A percentile compares a stretch with the other conserved stretches of the same genome.
phyloP scores from a whole-genome alignment of 495 filamentous ascomycete species.

The Penicillium cataractarum region DNA sequence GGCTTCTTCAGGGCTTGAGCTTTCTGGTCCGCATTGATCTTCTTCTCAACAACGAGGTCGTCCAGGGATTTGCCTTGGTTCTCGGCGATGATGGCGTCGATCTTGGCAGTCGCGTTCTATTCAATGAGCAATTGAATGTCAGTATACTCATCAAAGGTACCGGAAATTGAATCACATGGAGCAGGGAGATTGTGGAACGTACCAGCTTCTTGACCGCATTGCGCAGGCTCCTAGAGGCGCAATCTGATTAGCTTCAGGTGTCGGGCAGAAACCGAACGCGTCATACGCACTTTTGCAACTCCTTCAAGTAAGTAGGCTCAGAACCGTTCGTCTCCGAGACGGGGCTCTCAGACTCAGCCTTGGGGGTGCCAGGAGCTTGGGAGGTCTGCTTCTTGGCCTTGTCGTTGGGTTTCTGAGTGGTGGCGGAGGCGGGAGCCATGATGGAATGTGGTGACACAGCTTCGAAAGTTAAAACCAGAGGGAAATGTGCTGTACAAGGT shows the following conservation, averaged over 20 bases:
- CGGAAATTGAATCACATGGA: constrained; percentile 2
- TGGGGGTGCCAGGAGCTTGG: constrained; percentile 34
- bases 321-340: constrained; percentile 57
- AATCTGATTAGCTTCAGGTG: constrained; percentile 15
- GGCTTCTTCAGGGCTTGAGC: constrained; percentile 89
- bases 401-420: constrained; percentile 49
- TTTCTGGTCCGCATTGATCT: constrained; percentile 85
- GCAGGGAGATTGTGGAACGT: constrained; percentile 37
- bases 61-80: constrained; percentile 78
- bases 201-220: constrained; percentile 88
- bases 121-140: constrained; percentile 12
- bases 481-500: constrained; percentile 16
- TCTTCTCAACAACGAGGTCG: constrained; percentile 75
- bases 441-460: constrained; percentile 37
- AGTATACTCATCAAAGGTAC: neutral
- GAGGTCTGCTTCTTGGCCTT: constrained; percentile 36
- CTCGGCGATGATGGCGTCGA: constrained; percentile 76
- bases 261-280: constrained; percentile 6
- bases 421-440: constrained; percentile 46
- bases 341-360: constrained; percentile 38
- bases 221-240: constrained; percentile 69
- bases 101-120: constrained; percentile 76
- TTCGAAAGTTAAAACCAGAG: constrained; percentile 20
- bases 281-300: constrained; percentile 86
- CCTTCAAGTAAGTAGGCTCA: constrained; percentile 78